A percentile compares a stretch with the other conserved stretches of the same genome.
Conservation (phyloP, 352 stramenopile genomes). For the Albugo laibachii region DNA sequence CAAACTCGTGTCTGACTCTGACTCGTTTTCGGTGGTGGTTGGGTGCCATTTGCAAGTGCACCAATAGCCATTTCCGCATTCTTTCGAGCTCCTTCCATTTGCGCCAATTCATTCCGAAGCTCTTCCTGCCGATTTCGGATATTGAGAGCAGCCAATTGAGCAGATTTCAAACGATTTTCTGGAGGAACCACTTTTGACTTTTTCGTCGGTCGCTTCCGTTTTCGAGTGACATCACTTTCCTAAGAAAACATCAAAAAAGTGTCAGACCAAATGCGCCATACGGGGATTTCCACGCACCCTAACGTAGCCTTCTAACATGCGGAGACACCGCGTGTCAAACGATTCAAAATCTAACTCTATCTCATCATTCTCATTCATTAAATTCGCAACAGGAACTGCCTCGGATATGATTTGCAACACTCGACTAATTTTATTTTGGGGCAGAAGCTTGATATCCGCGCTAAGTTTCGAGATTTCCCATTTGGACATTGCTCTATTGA, state of each 20-base stretch:
- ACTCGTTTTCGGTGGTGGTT: slow-evolving; percentile 2
- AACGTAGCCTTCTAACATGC: slow-evolving; percentile 81
- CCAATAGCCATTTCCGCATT: slow-evolving; percentile 1
- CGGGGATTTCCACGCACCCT: slow-evolving; percentile 23
- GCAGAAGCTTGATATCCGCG: slow-evolving; percentile 57
- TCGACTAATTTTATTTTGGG: slow-evolving; percentile 75
- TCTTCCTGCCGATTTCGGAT: slow-evolving; percentile 53
- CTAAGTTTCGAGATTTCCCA: slow-evolving; percentile 66
- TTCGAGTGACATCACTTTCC: slow-evolving; percentile 76
- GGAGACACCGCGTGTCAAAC: slow-evolving; percentile 69
- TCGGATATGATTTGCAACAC: slow-evolving; percentile 80
- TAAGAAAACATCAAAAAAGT: slow-evolving; percentile 12
- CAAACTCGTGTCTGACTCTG: slow-evolving; percentile 1
- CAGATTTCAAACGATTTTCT: slow-evolving; percentile 62
- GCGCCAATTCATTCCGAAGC: slow-evolving; percentile 53
- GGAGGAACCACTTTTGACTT: slow-evolving; percentile 8
- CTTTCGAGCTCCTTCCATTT: slow-evolving; percentile 31
- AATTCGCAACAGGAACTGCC: slow-evolving; percentile 60
- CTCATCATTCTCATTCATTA: slow-evolving; percentile 71
- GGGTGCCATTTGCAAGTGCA: slow-evolving; percentile 6
- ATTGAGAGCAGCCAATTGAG: slow-evolving; percentile 60
- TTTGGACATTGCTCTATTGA: slow-evolving; percentile 73
- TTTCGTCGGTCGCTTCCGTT: slow-evolving; percentile 45
- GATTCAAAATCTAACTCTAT: slow-evolving; percentile 81
- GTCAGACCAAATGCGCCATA: too few species aligned